Base-by-base conservation (phyloP, 371 early-diverging fungal genomes). In the Mortierella sp. region DNA sequence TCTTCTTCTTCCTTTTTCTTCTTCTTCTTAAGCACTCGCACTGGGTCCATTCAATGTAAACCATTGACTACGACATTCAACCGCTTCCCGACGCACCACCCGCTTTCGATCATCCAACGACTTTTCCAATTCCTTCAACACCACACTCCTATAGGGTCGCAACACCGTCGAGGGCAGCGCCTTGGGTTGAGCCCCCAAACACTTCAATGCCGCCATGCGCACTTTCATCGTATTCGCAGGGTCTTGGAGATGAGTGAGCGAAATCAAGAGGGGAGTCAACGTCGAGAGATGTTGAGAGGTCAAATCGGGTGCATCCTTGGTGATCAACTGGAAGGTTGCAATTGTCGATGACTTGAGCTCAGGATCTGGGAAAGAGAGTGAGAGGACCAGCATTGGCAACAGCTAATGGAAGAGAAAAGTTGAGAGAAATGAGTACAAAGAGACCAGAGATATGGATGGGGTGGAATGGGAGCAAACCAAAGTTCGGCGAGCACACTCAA, bases 21-120 rank as follows among this genome's bases (percentile, higher is more conserved):
- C 51, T 2, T 12, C 19, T 37, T 25, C 62, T 60, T 74, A 74
- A 4, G 75, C 75, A 12, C 75, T 66, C 3, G 66, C 76, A 57
- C 70, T 75, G 47, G 68, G 66, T 55, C 76, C 71, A 14, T 56
- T 76, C 59, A 76, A 37, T 1, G 72, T 71, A 60, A 76, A 96
- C 97, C 97, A 98, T 68, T 89, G 90, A 68, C 88, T 90, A 64
- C 96, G 81, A 52, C 95, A 92, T 62, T 93, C 91, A 5, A 94
- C 96, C 0, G 97, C 98, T 72, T 93, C 94, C 60, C 88, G 87
- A 70, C 98, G 83, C 18, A 98, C 98, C 30, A 91, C 60, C 43
- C 97, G 88, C 84, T 97, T 97, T 29, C 81, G 90, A 70, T 98
- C 98, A 75, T 97, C 97, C 67, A 97, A 72, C 0, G 89, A 83